Evolutionary conservation across 1,139 yeast species (phyloP), one percentile per base, ranked within the genome.

Genomic region (Nematodospora anomalae): DNA sequence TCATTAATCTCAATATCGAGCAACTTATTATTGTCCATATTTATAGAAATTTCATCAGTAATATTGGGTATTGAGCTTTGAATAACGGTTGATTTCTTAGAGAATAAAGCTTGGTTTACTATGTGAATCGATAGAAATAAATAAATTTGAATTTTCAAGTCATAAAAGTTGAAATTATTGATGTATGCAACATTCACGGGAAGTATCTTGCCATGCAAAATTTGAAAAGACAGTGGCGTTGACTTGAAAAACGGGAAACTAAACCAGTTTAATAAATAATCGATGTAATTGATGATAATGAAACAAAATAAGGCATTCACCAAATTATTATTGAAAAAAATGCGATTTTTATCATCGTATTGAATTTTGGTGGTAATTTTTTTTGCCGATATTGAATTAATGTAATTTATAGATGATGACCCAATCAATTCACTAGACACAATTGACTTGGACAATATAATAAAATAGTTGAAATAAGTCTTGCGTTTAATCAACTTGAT

Each of bases 361-460:
- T 44, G 46, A 24, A 45, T 40, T 35, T 48, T 46, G 28, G 46
- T 37, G 46, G 49, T 41, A 47, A 49, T 36, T 35, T 46, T 49
- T 34, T 44, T 49, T 23, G 44, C 32, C 4, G 50, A 41, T 8
- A 48, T 46, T 7, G 50, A 43, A 18, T 45, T 46, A 20, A 42
- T 44, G 33, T 44, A 45, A 25, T 47, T 47, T 13, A 51, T 42
- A 6, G 49, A 44, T 6, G 52, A 45, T 6, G 72, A 54, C 2
- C 80, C 79, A 10, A 75, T 68, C 33, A 76, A 51, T 35, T 70
- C 75, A 28, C 76, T 62, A 1, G 80, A 70, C n/a, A 76, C 57
- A 21, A 75, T 64, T 3, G 79, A 67, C 46, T 74, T 74, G 8
- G 80, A 71, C 36, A 76, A 57, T 10, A 74, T 49, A 16, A 67